Evolutionary conservation across 2,329 filamentous ascomycete genomes (phyloP), one percentile per base, ranked within the genome.

Genomic region (Pseudocercospora cruenta): DNA sequence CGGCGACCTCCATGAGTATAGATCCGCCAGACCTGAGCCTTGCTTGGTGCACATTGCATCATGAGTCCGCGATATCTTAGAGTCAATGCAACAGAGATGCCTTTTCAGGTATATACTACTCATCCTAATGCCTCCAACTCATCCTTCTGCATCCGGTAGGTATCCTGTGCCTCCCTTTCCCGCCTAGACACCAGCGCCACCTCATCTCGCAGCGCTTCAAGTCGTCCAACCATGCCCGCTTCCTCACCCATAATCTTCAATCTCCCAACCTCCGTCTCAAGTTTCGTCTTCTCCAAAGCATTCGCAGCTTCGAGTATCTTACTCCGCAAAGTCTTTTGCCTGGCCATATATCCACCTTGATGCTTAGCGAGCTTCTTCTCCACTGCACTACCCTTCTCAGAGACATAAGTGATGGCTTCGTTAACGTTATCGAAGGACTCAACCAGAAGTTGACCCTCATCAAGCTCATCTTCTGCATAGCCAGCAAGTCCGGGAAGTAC

Each of bases 321-420:
- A 67, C 89, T 86, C 22, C 88, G 87, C 26, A 99, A 85, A 72
- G 88, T 89, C 78, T 93, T 93, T 36, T 92, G 89, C 33, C 95
- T 90, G 72, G 93, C 89, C 77, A 94, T 90, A 80, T 99, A 99
- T 14, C 95, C 95, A 24, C 94, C 94, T 2, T 96, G 88, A 73
- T 95, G 90, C 62, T 96, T 84, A 0, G 85, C 84, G n/a, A 99
- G 86, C 80, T 95, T 97, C 86, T 97, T 97, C 80, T 98, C 94
- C 1, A 96, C 83, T 79, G 94, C 96, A 76, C 93, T 92, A 62
- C 91, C 92, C 64, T 90, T 86, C 72, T 94, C 90, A 2, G 94
- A 95, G 0, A 89, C 88, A 2, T 86, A 82, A 72, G 91, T 85
- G 68, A 97, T 91, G 7, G 86, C 84, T 55, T 91, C 87, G 79